Evolutionary conservation across 306 rosid species (phyloP).

Genomic region (Prunus mume): DNA sequence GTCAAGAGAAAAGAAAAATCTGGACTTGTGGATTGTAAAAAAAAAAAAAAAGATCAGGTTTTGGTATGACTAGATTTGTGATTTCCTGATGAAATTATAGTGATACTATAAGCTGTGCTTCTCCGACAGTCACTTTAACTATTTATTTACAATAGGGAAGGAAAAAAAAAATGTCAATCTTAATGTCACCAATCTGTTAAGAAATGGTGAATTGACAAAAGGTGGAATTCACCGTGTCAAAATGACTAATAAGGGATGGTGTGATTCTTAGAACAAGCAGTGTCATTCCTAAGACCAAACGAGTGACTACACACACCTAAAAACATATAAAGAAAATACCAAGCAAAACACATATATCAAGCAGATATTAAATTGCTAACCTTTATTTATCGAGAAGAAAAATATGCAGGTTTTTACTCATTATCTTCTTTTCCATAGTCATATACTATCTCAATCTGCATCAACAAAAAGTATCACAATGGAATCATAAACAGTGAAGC

Average conservation of each 20-base stretch:
- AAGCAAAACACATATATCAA: neutral
- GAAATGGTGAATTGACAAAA: neutral
- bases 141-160: neutral
- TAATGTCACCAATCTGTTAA: neutral
- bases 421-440: slow-evolving; percentile 84
- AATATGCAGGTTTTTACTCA: slow-evolving; percentile 36
- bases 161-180: neutral
- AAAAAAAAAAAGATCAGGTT: neutral
- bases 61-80: neutral
- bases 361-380: slow-evolving; percentile 30
- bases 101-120: neutral
- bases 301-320: slow-evolving; percentile 9
- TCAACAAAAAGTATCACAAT: slow-evolving; percentile 21
- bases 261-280: neutral
- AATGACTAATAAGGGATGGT: neutral
- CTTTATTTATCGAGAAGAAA: slow-evolving; percentile 52
- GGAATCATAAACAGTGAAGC: slow-evolving; percentile 23
- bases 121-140: neutral
- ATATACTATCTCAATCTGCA: slow-evolving; percentile 86
- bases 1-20: neutral
- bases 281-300: neutral
- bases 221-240: neutral
- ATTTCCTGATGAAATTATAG: neutral
- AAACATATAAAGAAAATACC: neutral
- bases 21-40: neutral